phyloP scores from a whole-genome alignment of 768 basidiomycete species.

The Pholiota microspora region DNA sequence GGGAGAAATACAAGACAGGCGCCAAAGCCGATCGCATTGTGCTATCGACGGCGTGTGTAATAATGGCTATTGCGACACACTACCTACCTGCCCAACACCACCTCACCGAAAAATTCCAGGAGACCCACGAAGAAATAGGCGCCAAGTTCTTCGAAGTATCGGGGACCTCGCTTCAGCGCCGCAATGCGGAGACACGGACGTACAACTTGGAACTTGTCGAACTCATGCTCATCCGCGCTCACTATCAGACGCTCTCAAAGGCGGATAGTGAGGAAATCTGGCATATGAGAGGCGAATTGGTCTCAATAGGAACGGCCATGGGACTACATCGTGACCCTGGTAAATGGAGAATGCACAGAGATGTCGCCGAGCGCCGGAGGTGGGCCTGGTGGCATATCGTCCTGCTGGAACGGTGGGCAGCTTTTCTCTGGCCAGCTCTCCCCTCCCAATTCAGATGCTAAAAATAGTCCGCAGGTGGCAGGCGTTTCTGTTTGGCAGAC shows the following conservation, averaged over 20 bases:
- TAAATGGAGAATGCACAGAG: conserved; percentile 68
- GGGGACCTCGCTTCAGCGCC: conserved; percentile 59
- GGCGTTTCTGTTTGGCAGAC: conserved; percentile 84
- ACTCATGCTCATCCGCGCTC: conserved; percentile 63
- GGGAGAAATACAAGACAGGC: conserved; percentile 74
- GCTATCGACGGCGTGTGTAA: conserved; percentile 68
- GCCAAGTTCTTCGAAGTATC: conserved; percentile 70
- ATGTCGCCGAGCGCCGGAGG: conserved; percentile 71
- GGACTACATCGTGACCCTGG: conserved; percentile 86
- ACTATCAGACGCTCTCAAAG: conserved; percentile 72
- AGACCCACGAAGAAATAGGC: conserved; percentile 59
- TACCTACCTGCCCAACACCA: conserved; percentile 69
- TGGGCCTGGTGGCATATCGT: conserved; percentile 95
- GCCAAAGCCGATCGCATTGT: conserved; percentile 62
- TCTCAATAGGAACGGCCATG: conserved; percentile 77
- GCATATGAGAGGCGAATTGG: conserved; percentile 69
- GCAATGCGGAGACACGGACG: conserved; percentile 54
- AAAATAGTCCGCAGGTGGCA: conserved; percentile 60
- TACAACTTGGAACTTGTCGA: conserved; percentile 77
- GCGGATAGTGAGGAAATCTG: conserved; percentile 81
- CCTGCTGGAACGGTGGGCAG: conserved; percentile 70
- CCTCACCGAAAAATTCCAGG: conserved; percentile 51
- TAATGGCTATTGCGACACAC: conserved; percentile 71
- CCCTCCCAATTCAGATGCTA: conserved; percentile 8
- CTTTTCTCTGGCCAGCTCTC: conserved; percentile 9